phyloP scores from a whole-genome alignment of 805 yeast genomes.

The Kodamaea neixiangensis region DNA sequence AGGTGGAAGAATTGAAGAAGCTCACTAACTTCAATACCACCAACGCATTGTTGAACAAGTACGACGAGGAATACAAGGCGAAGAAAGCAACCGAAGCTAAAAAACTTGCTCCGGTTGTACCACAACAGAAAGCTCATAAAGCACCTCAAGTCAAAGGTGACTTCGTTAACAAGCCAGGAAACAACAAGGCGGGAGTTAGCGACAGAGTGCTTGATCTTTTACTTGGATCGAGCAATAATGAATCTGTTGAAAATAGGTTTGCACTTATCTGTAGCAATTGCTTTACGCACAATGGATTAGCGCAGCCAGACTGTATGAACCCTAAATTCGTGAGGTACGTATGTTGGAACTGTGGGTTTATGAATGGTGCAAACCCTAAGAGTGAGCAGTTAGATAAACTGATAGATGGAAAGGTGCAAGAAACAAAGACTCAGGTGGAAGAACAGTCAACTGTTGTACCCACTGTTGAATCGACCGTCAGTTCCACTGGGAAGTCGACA shows the following conservation, averaged over 20 bases:
- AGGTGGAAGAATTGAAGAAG: constrained; percentile 67
- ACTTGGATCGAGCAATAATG: constrained; percentile 62
- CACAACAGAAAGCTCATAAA: not conserved
- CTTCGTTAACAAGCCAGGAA: not conserved
- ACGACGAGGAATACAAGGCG: constrained; percentile 18
- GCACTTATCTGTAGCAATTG: constrained; percentile 76
- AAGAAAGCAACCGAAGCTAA: not conserved
- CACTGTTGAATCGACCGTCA: not conserved
- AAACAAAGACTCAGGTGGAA: not conserved
- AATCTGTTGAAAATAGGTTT: constrained; percentile 57
- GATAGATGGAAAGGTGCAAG: not conserved
- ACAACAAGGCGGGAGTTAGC: constrained; percentile 20
- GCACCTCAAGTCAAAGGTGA: not conserved
- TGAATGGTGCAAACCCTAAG: constrained; percentile 25
- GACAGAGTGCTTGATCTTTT: constrained; percentile 41
- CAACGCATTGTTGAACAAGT: constrained; percentile 69
- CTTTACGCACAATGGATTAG: constrained; percentile 73
- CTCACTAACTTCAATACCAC: constrained; percentile 77
- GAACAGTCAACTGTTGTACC: not conserved
- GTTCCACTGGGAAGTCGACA: not conserved
- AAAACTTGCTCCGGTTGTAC: not conserved
- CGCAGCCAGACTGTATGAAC: constrained; percentile 61
- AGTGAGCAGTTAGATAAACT: not conserved
- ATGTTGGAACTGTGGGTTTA: constrained; percentile 66
- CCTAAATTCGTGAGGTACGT: constrained; percentile 54